Percentiles rank a stretch among this genome's conserved stretches.
Evolutionary conservation across 164 flowering plant genomes (phyloP).

Genomic region (Chloranthus sessilifolius): DNA sequence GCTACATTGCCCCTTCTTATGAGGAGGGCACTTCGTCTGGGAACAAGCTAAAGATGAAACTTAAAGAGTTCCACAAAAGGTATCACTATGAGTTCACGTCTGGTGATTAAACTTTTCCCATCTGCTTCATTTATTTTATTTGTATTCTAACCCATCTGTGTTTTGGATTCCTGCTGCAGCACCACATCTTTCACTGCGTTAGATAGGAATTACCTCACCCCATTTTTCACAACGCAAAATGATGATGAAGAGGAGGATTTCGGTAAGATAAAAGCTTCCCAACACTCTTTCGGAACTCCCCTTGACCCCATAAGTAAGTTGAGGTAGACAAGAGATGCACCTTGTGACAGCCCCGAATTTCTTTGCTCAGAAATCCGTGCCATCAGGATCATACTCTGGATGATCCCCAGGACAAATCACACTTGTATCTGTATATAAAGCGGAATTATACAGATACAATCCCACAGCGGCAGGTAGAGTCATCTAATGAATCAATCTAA

Average conservation of each 20-base stretch:
- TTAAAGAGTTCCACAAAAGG: constrained; percentile 88
- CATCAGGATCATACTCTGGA: no score
- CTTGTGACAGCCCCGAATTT: no score
- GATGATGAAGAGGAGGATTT: constrained; percentile 57
- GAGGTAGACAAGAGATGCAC: no score
- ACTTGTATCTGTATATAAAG: no score
- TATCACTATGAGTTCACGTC: constrained; percentile 16
- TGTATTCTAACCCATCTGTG: background rate
- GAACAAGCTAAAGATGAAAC: constrained; percentile 74
- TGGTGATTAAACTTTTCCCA: background rate
- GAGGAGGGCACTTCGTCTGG: constrained; percentile 77
- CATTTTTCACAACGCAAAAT: constrained; percentile 88
- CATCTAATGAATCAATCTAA: no score
- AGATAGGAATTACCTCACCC: constrained; percentile 89
- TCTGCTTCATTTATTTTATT: background rate
- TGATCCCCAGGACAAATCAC: no score
- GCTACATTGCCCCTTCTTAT: constrained; percentile 67
- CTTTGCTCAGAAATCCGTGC: no score
- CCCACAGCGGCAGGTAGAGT: no score
- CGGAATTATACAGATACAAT: no score
- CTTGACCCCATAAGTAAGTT: no score
- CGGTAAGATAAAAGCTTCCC: background rate
- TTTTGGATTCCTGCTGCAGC: constrained; percentile 44
- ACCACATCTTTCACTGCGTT: constrained; percentile 80
- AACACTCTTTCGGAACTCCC: background rate